Percentiles rank a stretch among this genome's conserved stretches.
Conservation (phyloP, 805 yeast genomes). For the Sugiyamaella americana region DNA sequence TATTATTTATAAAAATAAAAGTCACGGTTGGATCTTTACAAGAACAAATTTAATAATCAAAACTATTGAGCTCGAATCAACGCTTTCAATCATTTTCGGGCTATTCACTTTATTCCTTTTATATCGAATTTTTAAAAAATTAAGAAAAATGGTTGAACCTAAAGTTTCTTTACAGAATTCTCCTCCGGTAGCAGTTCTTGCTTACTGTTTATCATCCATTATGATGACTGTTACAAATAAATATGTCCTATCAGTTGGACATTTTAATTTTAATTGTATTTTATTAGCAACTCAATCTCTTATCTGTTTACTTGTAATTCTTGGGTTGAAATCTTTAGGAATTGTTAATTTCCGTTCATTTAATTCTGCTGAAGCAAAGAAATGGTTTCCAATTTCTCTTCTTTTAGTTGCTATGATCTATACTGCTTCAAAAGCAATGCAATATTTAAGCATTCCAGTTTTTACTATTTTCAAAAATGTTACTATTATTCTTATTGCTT, state of each 20-base stretch:
- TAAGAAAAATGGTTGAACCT: too few relatives aligned
- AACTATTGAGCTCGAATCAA: too few relatives aligned
- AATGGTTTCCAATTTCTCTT: constrained; percentile 90
- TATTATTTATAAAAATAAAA: too few relatives aligned
- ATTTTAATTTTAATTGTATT: constrained; percentile 79
- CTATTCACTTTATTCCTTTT: too few relatives aligned
- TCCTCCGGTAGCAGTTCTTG: constrained; percentile 33
- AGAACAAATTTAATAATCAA: too few relatives aligned
- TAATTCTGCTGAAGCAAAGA: constrained; percentile 82
- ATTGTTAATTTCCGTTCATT: constrained; percentile 81
- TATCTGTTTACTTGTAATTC: constrained; percentile 73
- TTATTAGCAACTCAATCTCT: constrained; percentile 81
- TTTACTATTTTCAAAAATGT: constrained; percentile 97
- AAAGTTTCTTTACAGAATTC: constrained; percentile 22
- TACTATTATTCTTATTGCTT: constrained; percentile 93
- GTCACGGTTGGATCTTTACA: too few relatives aligned
- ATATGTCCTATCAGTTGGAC: constrained; percentile 77
- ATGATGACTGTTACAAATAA: constrained; percentile 97
- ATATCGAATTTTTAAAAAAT: too few relatives aligned
- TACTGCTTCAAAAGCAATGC: constrained; percentile 92
- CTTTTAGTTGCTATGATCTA: constrained; percentile 89
- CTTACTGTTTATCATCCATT: constrained; percentile 88
- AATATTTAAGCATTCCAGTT: constrained; percentile 86
- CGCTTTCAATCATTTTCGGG: too few relatives aligned
- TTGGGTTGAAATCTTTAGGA: constrained; percentile 64